These are phyloP conservation scores for Cocos nucifera DNA, from an alignment of 176 grass and related monocot species.

Conservation along the genomic window DNA sequence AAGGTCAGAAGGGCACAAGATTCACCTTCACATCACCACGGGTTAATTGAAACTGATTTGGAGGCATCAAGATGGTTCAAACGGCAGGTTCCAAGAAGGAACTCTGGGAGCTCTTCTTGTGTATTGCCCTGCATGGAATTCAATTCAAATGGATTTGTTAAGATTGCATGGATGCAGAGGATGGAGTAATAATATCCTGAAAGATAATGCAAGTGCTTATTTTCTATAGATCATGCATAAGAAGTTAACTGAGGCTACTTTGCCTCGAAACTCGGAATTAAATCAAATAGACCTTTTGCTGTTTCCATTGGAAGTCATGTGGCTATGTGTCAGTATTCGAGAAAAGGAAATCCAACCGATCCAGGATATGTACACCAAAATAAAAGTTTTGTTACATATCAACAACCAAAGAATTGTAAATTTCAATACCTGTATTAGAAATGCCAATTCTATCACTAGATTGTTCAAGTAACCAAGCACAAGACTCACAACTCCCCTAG, in stretches of 20 bases:
- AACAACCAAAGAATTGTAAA: too few species aligned
- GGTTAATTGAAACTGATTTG: constrained; percentile 61
- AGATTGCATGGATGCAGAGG: too few species aligned
- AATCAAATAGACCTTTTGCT: too few species aligned
- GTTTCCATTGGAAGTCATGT: too few species aligned
- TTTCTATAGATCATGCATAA: too few species aligned
- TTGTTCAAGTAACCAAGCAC: constrained; percentile 89
- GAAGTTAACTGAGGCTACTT: too few species aligned
- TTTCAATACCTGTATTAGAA: constrained; percentile 63
- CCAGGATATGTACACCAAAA: neutral
- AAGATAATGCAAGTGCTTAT: neutral
- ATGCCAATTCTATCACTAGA: constrained; percentile 96
- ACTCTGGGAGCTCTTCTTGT: constrained; percentile 84
- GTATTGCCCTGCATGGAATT: constrained; percentile 58
- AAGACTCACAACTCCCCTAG: constrained; percentile 81
- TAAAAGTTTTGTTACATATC: neutral
- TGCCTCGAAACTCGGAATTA: too few species aligned
- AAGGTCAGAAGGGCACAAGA: too few species aligned
- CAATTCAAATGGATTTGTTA: too few species aligned
- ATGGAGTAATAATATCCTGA: too few species aligned
- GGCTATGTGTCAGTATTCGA: too few species aligned
- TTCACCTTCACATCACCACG: neutral
- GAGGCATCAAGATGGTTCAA: constrained; percentile 77
- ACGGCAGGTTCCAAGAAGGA: constrained; percentile 75
- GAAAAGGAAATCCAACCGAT: neutral